Conservation (phyloP, 441 rosid genomes). For the Raphanus hybrid region DNA sequence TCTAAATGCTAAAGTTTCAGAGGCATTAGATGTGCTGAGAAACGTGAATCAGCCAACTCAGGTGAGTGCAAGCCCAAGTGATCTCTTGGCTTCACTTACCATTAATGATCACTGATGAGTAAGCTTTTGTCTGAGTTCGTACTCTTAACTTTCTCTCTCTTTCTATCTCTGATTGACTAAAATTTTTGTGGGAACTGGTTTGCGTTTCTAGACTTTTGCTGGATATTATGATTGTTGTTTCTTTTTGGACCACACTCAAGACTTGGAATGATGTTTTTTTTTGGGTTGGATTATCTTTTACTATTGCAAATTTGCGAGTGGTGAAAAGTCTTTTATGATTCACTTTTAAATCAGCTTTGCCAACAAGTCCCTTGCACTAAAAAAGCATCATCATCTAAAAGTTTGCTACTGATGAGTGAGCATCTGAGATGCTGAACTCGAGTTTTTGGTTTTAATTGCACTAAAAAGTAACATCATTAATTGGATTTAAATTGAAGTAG, state of each 20-base stretch:
- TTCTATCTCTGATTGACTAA: conserved; percentile 31
- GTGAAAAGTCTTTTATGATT: background rate
- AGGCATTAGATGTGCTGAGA: conserved; percentile 54
- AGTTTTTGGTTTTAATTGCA: no score
- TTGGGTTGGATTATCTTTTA: conserved; percentile 22
- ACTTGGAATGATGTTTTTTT: conserved; percentile 5
- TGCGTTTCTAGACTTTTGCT: conserved; percentile 29
- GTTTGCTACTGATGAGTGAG: background rate
- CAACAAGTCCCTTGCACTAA: background rate
- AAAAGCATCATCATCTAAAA: background rate
- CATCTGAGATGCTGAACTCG: background rate
- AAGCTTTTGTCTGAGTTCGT: conserved; percentile 14
- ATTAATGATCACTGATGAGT: conserved; percentile 45
- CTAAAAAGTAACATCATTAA: background rate
- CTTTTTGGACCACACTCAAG: conserved; percentile 20
- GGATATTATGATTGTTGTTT: conserved; percentile 27
- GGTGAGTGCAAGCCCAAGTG: conserved; percentile 42
- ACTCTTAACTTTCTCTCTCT: background rate
- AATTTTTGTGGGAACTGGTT: conserved; percentile 32
- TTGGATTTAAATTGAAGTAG: background rate
- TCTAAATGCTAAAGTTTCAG: conserved; percentile 56
- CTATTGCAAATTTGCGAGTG: conserved; percentile 7
- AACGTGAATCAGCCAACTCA: conserved; percentile 46
- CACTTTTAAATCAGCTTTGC: background rate
- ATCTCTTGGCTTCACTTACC: conserved; percentile 55